Percentiles rank a stretch among this genome's conserved stretches.
These are phyloP conservation scores for Podospora conica DNA, from an alignment of 495 filamentous ascomycete species.

Conservation along the genomic window DNA sequence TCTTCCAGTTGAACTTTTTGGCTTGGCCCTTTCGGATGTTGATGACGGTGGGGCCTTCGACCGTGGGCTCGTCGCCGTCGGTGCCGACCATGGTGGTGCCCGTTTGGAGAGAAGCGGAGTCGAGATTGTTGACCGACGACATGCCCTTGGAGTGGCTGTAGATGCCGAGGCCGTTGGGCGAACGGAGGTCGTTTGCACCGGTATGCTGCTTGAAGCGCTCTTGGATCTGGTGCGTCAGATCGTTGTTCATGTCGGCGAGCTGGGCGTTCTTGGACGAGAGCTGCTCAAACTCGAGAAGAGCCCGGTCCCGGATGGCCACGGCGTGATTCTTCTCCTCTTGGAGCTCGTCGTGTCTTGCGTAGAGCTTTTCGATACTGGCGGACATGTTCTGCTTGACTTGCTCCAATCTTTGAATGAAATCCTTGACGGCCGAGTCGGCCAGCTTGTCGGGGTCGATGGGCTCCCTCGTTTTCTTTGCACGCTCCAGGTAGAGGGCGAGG, in stretches of 20 bases:
- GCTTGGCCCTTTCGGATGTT: slow-evolving; percentile 87
- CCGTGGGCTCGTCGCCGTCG: slow-evolving; percentile 60
- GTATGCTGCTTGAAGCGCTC: slow-evolving; percentile 79
- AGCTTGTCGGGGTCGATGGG: slow-evolving; percentile 68
- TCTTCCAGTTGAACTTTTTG: slow-evolving; percentile 99
- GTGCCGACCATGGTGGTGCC: slow-evolving; percentile 50
- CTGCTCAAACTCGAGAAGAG: slow-evolving; percentile 91
- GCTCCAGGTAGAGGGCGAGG: slow-evolving; percentile 58
- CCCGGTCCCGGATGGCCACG: slow-evolving; percentile 77
- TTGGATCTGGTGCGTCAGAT: slow-evolving; percentile 89
- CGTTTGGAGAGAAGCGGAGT: slow-evolving; percentile 31
- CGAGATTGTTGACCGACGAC: slow-evolving; percentile 57
- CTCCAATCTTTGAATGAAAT: slow-evolving; percentile 83
- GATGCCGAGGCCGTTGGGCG: slow-evolving; percentile 78
- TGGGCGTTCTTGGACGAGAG: slow-evolving; percentile 89
- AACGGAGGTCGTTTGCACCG: slow-evolving; percentile 46
- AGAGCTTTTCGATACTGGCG: slow-evolving; percentile 74
- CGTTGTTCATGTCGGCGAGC: slow-evolving; percentile 87
- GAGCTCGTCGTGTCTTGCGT: slow-evolving; percentile 73
- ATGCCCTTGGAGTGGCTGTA: slow-evolving; percentile 69
- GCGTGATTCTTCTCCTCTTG: slow-evolving; percentile 75
- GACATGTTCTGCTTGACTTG: slow-evolving; percentile 74
- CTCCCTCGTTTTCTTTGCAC: slow-evolving; percentile 65
- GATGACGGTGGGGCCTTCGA: slow-evolving; percentile 80
- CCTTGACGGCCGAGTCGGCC: slow-evolving; percentile 76